Evolutionary conservation across 495 filamentous ascomycete species (phyloP), one percentile per base, ranked within the genome.

Genomic region (Penicillium coffeae): DNA sequence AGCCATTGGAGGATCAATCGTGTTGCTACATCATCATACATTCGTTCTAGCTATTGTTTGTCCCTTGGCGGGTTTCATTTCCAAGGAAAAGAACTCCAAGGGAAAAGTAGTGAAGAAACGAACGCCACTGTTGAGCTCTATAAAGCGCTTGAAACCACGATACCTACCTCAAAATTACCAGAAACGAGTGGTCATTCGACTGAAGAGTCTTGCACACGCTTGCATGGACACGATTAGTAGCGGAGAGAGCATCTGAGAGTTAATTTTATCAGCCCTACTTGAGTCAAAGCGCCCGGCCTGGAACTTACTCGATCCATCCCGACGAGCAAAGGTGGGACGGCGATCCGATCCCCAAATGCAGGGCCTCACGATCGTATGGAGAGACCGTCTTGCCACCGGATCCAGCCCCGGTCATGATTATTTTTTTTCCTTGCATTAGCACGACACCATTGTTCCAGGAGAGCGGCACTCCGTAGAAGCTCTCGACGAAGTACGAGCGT

Each of bases 341-440:
- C 42, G 55, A 52, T 52, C 58, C 33, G 51, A 59, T 54, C 52
- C 34, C 34, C 14, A 38, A 38, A 42, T 36, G 48, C 44, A 47
- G 42, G 20, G 35, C 37, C n/a, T n/a, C n/a, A 52, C 42, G 20
- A 52, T 39, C 49, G 40, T 52, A 42, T 39, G 46, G 38, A 52
- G 39, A 25, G 45, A 40, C 25, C 43, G 20, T 21, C 42, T 64
- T 62, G 60, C 60, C 60, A 64, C 60, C 50, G 34, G 25, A 18
- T 48, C 30, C 38, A 30, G 47, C 32, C 48, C 56, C 42, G 47
- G 45, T 33, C 52, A 49, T 55, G 50, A 37, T 37, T 50, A 52
- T 22, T 34, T 50, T 58, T 56, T 54, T 44, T 56, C 60, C 60
- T 64, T 64, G 60, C 60, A 59, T 59, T 25, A 50, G 45, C 34